Evolutionary conservation across 805 yeast species (phyloP).

Genomic region (Pichia exigua): DNA sequence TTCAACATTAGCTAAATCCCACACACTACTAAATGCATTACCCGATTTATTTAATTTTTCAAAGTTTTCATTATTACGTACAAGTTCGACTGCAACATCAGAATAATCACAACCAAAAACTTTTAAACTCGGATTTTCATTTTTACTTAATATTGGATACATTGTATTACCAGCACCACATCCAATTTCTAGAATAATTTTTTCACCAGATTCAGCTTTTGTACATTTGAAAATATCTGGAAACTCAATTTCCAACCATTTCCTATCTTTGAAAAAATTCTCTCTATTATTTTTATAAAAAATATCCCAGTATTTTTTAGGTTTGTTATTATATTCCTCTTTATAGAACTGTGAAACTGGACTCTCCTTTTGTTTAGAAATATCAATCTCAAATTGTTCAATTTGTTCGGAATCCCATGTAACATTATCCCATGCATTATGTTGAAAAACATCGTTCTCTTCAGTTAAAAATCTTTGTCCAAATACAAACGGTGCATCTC

Average conservation of each 20-base stretch:
- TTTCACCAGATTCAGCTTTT: conserved; percentile 58
- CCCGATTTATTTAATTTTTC: conserved; percentile 26
- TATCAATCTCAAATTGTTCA: conserved; percentile 42
- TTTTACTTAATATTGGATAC: conserved; percentile 80
- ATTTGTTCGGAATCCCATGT: conserved; percentile 94
- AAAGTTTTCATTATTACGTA: conserved; percentile 55
- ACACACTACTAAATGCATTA: conserved; percentile 72
- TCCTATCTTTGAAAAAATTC: conserved; percentile 92
- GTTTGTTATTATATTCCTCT: conserved; percentile 67
- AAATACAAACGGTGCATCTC: conserved; percentile 85
- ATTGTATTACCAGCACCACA: conserved; percentile 98
- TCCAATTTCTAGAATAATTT: conserved; percentile 81
- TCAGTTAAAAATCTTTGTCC: conserved; percentile 75
- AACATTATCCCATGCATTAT: conserved; percentile 96
- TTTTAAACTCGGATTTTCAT: conserved; percentile 66
- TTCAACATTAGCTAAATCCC: conserved; percentile 85
- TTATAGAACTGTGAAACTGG: conserved; percentile 91
- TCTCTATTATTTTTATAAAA: conserved; percentile 87
- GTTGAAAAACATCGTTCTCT: conserved; percentile 78
- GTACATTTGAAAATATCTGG: conserved; percentile 79
- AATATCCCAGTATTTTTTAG: conserved; percentile 92
- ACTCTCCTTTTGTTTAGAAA: conserved; percentile 59
- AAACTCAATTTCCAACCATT: conserved; percentile 93
- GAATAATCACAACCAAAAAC: conserved; percentile 88
- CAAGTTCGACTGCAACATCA: conserved; percentile 81